phyloP scores from a whole-genome alignment of 2,329 filamentous ascomycete genomes.

The Xylaria multiplex region DNA sequence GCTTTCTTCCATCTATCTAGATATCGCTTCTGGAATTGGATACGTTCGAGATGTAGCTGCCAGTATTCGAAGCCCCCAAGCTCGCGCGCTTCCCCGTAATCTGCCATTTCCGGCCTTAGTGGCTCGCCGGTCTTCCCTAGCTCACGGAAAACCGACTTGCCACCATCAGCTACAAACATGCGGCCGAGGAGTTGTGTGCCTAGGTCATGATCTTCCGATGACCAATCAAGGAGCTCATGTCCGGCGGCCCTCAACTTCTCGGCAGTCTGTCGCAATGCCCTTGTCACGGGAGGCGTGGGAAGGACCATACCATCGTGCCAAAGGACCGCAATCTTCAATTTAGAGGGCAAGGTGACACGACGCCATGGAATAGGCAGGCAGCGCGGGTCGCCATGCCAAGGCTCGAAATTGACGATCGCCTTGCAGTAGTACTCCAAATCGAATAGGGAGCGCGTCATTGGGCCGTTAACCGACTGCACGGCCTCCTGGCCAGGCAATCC shows the following conservation, averaged over 20 bases:
- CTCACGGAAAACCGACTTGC: slow-evolving; percentile 52
- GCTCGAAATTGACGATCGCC: slow-evolving; percentile 60
- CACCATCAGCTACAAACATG: slow-evolving; percentile 63
- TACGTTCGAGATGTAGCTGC: slow-evolving; percentile 58
- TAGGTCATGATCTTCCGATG: slow-evolving; percentile 55
- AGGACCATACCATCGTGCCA: slow-evolving; percentile 72
- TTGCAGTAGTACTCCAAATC: slow-evolving; percentile 67
- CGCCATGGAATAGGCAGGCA: slow-evolving; percentile 69
- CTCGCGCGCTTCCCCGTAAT: slow-evolving; percentile 49
- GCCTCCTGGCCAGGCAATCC: slow-evolving; percentile 73
- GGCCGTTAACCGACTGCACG: slow-evolving; percentile 71
- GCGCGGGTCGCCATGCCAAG: slow-evolving; percentile 68
- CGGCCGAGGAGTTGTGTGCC: slow-evolving; percentile 53
- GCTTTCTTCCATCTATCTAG: slow-evolving; percentile 58
- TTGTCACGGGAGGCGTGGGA: slow-evolving; percentile 72
- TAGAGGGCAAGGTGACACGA: slow-evolving; percentile 47
- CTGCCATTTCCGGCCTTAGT: slow-evolving; percentile 44
- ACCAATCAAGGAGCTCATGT: slow-evolving; percentile 65
- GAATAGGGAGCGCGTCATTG: slow-evolving; percentile 65
- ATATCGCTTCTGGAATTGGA: slow-evolving; percentile 58
- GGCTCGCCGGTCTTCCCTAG: slow-evolving; percentile 57
- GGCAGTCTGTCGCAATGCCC: slow-evolving; percentile 62
- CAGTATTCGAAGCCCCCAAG: slow-evolving; percentile 59
- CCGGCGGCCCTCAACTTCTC: slow-evolving; percentile 57
- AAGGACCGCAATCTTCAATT: slow-evolving; percentile 68